Percentiles rank a stretch among this genome's conserved stretches.
Conservation (phyloP, 2,329 filamentous ascomycete genomes). For the Talaromyces funiculosus region DNA sequence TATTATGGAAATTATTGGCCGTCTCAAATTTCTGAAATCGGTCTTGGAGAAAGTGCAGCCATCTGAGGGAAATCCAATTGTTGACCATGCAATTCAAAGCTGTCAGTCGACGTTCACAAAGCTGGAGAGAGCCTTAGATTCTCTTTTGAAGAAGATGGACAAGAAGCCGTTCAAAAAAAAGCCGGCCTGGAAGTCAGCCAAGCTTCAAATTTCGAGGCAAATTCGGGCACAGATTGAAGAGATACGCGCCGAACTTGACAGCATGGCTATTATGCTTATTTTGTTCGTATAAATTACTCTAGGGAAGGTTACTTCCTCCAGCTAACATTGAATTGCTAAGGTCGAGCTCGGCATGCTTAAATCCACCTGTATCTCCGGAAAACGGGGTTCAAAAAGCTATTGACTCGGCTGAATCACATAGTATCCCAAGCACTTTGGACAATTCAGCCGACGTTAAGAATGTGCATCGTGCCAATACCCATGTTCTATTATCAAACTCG, state of each 20-base stretch:
- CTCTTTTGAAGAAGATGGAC: background rate
- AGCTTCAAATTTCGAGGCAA: background rate
- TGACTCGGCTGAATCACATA: background rate
- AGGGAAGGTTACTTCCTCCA: background rate
- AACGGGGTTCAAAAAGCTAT: background rate
- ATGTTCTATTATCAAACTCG: background rate
- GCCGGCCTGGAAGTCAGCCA: background rate
- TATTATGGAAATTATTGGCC: background rate
- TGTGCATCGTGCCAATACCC: background rate
- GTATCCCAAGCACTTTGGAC: background rate
- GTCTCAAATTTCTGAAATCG: background rate
- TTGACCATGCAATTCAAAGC: background rate
- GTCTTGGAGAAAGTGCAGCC: background rate
- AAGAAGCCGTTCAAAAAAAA: background rate
- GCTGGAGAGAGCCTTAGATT: background rate
- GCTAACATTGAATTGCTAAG: background rate
- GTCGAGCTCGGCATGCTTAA: background rate
- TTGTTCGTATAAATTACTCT: background rate
- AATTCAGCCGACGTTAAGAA: background rate
- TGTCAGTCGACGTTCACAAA: background rate
- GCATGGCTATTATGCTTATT: background rate
- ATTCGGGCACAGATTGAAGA: background rate
- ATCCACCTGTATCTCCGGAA: background rate
- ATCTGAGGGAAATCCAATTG: background rate
- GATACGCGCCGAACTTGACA: background rate